Percentiles rank a stretch among this genome's conserved stretches.
Conservation (phyloP, 495 filamentous ascomycete species). For the Aspergillus sclerotiicarbonarius region DNA sequence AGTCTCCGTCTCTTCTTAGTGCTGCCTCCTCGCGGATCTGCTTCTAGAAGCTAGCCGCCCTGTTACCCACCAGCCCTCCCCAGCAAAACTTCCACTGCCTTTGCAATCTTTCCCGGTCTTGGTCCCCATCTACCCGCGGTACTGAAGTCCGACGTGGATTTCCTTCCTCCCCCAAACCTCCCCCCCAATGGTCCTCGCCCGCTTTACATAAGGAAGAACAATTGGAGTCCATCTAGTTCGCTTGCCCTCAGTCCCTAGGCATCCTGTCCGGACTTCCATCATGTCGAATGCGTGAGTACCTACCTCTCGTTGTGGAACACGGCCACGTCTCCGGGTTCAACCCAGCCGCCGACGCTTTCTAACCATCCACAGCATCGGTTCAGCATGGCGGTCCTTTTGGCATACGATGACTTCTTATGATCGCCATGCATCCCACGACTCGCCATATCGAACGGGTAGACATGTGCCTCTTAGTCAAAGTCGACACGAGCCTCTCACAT, state of each 20-base stretch:
- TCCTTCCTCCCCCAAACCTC: too few relatives aligned
- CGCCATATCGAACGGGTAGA: conserved; percentile 77
- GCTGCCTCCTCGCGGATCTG: not conserved
- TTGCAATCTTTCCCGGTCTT: not conserved
- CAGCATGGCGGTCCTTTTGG: conserved; percentile 80
- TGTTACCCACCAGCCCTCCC: not conserved
- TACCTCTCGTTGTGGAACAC: conserved; percentile 2
- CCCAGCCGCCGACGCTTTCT: conserved; percentile 5
- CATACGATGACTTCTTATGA: conserved; percentile 87
- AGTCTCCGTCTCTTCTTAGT: conserved; percentile 9
- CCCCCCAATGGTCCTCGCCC: not conserved
- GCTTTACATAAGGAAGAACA: not conserved
- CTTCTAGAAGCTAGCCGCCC: conserved; percentile 7
- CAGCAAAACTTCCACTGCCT: not conserved
- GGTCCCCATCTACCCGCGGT: not conserved
- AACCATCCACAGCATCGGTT: conserved; percentile 50
- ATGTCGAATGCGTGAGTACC: conserved; percentile 27
- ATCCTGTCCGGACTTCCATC: conserved; percentile 7
- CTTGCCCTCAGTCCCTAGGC: not conserved
- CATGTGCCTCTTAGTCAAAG: conserved; percentile 75
- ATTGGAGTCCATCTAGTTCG: not conserved
- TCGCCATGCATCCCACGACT: conserved; percentile 80
- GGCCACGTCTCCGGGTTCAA: not conserved
- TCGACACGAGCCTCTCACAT: conserved; percentile 70
- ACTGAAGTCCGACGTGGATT: not conserved